Base-by-base conservation (phyloP, 306 rosid genomes). In the Castanopsis chinensis region DNA sequence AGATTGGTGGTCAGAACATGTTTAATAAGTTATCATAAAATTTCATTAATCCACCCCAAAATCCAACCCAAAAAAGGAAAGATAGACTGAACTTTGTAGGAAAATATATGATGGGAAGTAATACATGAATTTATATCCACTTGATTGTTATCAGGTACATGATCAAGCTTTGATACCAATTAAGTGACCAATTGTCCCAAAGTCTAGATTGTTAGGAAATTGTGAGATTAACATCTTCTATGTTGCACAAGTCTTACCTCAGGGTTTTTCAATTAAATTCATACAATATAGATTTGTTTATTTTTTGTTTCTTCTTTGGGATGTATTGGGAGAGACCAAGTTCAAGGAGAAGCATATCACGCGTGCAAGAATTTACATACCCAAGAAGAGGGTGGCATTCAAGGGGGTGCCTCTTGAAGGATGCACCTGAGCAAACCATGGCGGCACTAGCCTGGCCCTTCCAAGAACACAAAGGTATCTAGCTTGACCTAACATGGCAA, bases 401-500 rank as follows among this genome's bases (percentile, higher is more conserved):
- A 92, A 60, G 37, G 98, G 99, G n/a, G 99, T 95, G 76, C 94
- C 97, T 3, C 91, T 92, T 21, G 92, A 87, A 80, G 97, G 95
- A 51, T 94, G 95, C 45, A 94, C 97, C 86, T 87, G 90, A 85
- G 99, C 97, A 63, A 94, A 85, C 97, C 97, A 94, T 59, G 88
- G 84, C 0, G 99, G 97, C 37, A 92, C 95, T 17, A 94, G 63
- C 52, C 97, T 30, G 17, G 97, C 97, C 89, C 99, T 92, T 83
- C 93, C 97, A 54, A 94, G 90, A 1, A 91, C 97, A 86, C 97
- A 94, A 76, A 94, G 97, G 85, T 92, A 94, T 80, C 99, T 87
- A 0, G 99, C 99, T 85, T 94, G 99, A 49, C 99, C 97, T 88
- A 91, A 83, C 97, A 92, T 92, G 4, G 97, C 97, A 15, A 94